Conservation (phyloP, 2,329 filamentous ascomycete species). For the Penicillium sp. region DNA sequence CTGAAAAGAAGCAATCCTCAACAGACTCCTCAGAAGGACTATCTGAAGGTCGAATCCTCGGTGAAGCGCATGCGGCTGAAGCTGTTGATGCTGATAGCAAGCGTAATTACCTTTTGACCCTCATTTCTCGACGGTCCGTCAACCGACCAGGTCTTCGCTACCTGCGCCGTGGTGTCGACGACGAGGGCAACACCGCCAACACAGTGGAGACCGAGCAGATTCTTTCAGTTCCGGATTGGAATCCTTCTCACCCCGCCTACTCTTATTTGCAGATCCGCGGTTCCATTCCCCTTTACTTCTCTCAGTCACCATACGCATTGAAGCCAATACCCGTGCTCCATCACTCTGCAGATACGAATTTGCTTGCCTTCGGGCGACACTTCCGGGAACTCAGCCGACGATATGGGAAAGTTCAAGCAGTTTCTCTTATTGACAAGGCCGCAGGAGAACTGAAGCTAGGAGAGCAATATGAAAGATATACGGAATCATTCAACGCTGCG, state of each 20-base stretch:
- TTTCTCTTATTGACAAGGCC: slow-evolving; percentile 85
- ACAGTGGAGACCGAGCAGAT: slow-evolving; percentile 94
- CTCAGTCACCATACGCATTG: slow-evolving; percentile 87
- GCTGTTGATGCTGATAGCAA: slow-evolving; percentile 26
- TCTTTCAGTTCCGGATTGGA: slow-evolving; percentile 67
- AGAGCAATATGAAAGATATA: slow-evolving; percentile 67
- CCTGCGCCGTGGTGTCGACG: slow-evolving; percentile 82
- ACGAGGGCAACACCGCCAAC: slow-evolving; percentile 84
- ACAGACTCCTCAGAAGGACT: slow-evolving; percentile 16
- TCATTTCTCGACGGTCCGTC: slow-evolving; percentile 84
- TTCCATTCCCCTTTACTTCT: slow-evolving; percentile 92
- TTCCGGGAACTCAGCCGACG: slow-evolving; percentile 64
- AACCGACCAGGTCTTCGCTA: slow-evolving; percentile 87
- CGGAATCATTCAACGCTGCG: slow-evolving; percentile 63
- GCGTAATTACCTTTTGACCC: slow-evolving; percentile 68
- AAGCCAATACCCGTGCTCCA: slow-evolving; percentile 81
- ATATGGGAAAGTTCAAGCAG: slow-evolving; percentile 74
- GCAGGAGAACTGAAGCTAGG: slow-evolving; percentile 78
- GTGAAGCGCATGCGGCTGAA: slow-evolving; percentile 40
- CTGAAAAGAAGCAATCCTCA: slow-evolving; percentile 14
- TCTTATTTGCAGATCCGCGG: slow-evolving; percentile 86
- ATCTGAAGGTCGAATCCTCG: slow-evolving; percentile 37
- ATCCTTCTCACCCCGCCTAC: slow-evolving; percentile 59
- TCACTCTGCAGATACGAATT: slow-evolving; percentile 76
- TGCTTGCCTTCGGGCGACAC: slow-evolving; percentile 71